Base-by-base conservation (phyloP, 2,329 filamentous ascomycete genomes). In the Venturiaceae sp. region DNA sequence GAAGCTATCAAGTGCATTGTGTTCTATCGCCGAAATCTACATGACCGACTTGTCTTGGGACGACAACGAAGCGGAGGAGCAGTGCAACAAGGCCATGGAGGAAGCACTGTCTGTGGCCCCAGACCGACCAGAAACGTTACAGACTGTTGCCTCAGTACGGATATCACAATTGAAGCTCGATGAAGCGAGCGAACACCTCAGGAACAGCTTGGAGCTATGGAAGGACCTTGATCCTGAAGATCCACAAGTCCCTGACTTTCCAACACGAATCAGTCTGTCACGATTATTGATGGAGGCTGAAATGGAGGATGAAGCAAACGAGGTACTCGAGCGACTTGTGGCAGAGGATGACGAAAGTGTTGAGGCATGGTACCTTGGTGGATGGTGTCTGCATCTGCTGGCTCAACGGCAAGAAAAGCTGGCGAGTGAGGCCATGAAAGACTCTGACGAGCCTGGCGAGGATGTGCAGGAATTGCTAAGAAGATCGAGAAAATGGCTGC, bases 31-130 rank as follows among this genome's bases (percentile, higher is more conserved):
- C 6, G 94, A 99, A 75, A 90, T 99, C 54, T 99, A 96, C 78
- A 99, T 99, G 94, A 99, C 94, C 11, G 94, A 99, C 75, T 76
- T 97, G 66, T 94, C 88, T 66, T 86, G 81, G 90, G 92, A 96
- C 73, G 84, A 96, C 74, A 84, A 85, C 56, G 91, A 96, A 68
- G 94, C 92, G 5, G 94, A 99, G 75, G 77, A 82, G 64, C 83
- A 86, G 64, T 99, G 95, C 76, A 92, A 99, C 74, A 77, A 83
- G 5, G 83, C 96, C 60, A 83, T 97, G 63, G 95, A 92, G 5
- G 91, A 99, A 75, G 94, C 94, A 28, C 85, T 94, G 59, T 77
- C 95, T 66, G 83, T 95, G 61, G 88, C 88, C 60, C 91, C 92
- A 3, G 82, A 86, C 58, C 86, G 84, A 58, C 83, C 92, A 3